Evolutionary conservation across 169 alveolate genomes (phyloP).

Genomic region (Eimeria mitis): DNA sequence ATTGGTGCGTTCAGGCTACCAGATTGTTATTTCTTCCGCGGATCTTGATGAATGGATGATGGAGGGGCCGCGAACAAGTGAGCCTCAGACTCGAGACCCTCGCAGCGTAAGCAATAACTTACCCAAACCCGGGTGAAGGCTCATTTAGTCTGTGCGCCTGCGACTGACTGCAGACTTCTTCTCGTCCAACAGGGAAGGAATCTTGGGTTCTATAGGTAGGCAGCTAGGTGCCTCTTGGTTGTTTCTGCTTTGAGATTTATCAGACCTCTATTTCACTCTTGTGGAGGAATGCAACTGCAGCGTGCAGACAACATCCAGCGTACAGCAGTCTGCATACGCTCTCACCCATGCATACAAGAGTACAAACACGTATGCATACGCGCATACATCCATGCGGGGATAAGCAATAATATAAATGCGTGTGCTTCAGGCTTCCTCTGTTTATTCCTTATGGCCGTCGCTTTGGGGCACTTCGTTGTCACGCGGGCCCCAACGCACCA

Average conservation of each 20-base stretch:
- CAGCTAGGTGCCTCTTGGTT: not conserved
- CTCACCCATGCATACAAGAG: not conserved
- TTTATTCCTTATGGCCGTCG: slow-evolving; percentile 51
- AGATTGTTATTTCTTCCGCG: not conserved
- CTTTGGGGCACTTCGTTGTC: slow-evolving; percentile 44
- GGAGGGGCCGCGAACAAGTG: slow-evolving; percentile 66
- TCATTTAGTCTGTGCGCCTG: not conserved
- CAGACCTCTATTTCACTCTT: not conserved
- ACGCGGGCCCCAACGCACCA: slow-evolving; percentile 15
- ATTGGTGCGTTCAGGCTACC: slow-evolving; percentile 30
- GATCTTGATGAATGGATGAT: slow-evolving; percentile 68
- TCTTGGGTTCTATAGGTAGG: slow-evolving; percentile 39
- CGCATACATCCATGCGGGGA: too few relatives aligned
- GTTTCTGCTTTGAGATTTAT: not conserved
- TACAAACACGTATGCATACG: not conserved
- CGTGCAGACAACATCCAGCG: not conserved
- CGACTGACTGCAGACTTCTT: slow-evolving; percentile 45
- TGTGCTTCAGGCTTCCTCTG: slow-evolving; percentile 25
- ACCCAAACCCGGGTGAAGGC: not conserved
- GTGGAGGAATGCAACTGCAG: not conserved
- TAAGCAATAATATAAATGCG: not conserved
- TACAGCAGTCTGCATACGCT: not conserved
- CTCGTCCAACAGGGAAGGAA: slow-evolving; percentile 63
- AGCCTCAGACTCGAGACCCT: not conserved
- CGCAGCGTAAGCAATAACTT: not conserved